These are phyloP conservation scores for Vinca major DNA, from an alignment of 305 asterid genomes.

Conservation along the genomic window DNA sequence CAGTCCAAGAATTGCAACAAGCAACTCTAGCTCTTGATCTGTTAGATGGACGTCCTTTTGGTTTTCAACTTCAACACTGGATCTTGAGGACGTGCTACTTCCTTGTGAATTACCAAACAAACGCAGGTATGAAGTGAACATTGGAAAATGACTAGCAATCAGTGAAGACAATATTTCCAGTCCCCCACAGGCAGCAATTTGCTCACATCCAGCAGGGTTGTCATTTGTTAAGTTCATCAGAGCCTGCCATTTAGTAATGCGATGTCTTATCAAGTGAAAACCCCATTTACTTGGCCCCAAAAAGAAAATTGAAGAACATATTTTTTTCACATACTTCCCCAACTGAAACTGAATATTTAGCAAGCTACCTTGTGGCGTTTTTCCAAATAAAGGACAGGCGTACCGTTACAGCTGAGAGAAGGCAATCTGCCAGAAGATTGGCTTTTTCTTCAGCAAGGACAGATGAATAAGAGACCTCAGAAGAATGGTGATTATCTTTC, in stretches of 20 bases:
- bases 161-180: conserved; percentile 67
- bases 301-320: too few relatives aligned
- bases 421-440: conserved; percentile 72
- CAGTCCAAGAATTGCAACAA: conserved; percentile 88
- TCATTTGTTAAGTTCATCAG: conserved; percentile 91
- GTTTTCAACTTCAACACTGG: conserved; percentile 28
- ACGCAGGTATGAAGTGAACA: conserved; percentile 37
- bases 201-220: conserved; percentile 80
- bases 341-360: not conserved
- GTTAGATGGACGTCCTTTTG: conserved; percentile 36
- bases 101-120: conserved; percentile 20
- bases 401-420: conserved; percentile 87
- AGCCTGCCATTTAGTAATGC: conserved; percentile 47
- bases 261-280: not conserved
- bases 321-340: not conserved
- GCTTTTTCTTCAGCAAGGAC: conserved; percentile 37
- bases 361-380: not conserved
- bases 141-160: conserved; percentile 76
- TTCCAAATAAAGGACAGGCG: conserved; percentile 11
- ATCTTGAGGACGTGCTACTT: conserved; percentile 27
- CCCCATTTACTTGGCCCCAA: not conserved
- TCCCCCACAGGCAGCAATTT: conserved; percentile 77
- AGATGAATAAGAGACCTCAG: conserved; percentile 51
- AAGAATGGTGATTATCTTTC: conserved; percentile 32
- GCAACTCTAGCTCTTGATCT: conserved; percentile 84